A percentile compares a stretch with the other conserved stretches of the same genome.
Conservation (phyloP, 2,329 filamentous ascomycete species). For the Orbilia brochopaga region DNA sequence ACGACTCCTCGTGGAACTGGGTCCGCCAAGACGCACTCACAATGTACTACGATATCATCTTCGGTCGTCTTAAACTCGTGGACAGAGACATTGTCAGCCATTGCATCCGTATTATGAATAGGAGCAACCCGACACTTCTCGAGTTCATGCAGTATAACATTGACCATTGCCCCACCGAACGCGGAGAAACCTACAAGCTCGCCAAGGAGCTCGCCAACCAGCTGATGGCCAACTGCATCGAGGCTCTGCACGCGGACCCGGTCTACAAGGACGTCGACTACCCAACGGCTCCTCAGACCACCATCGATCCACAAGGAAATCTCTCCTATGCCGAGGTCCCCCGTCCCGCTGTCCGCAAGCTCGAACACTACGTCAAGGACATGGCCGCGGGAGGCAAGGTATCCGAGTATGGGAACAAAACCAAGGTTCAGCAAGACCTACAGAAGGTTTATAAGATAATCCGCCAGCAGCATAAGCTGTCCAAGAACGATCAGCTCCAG, state of each 20-base stretch:
- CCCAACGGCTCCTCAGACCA: slow-evolving; percentile 89
- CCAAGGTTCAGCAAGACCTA: slow-evolving; percentile 96
- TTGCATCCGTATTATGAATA: slow-evolving; percentile 99
- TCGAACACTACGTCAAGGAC: slow-evolving; percentile 97
- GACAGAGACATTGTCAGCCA: slow-evolving; percentile 98
- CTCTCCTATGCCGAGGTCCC: slow-evolving; percentile 89
- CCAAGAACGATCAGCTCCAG: slow-evolving; percentile 92
- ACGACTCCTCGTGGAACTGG: slow-evolving; percentile 99
- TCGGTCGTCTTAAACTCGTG: slow-evolving; percentile 87
- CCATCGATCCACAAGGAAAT: slow-evolving; percentile 89
- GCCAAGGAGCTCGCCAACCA: slow-evolving; percentile 91
- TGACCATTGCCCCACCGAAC: slow-evolving; percentile 94
- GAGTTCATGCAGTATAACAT: slow-evolving; percentile 99
- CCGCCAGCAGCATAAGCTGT: slow-evolving; percentile 96
- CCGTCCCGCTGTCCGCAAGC: slow-evolving; percentile 86
- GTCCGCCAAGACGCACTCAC: slow-evolving; percentile 93
- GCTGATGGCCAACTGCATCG: slow-evolving; percentile 96
- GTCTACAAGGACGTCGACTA: slow-evolving; percentile 95
- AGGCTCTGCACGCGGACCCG: slow-evolving; percentile 80
- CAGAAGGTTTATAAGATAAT: slow-evolving; percentile 97
- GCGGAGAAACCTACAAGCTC: slow-evolving; percentile 96
- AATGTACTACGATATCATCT: slow-evolving; percentile 99
- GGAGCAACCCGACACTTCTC: slow-evolving; percentile 90
- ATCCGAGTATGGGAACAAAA: slow-evolving; percentile 96
- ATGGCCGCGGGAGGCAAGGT: slow-evolving; percentile 99